phyloP scores from a whole-genome alignment of 441 rosid genomes.

The Biscutella laevigata region DNA sequence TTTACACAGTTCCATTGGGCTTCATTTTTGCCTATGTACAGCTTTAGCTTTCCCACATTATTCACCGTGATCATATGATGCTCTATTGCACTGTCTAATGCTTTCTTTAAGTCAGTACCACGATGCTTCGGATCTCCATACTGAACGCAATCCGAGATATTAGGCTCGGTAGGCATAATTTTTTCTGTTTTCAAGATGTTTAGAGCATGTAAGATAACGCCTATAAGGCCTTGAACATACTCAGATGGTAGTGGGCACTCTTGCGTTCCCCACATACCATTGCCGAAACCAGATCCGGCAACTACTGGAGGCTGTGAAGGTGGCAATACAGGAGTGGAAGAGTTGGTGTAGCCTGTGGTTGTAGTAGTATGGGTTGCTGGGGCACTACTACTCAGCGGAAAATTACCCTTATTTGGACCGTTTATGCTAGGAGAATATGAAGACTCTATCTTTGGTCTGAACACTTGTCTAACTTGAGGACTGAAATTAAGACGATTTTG shows the following conservation, averaged over 20 bases:
- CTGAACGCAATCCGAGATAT: constrained; percentile 51
- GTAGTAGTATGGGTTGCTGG: constrained; percentile 26
- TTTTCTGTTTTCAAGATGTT: constrained; percentile 49
- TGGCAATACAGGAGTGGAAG: constrained; percentile 29
- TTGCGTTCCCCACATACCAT: constrained; percentile 37
- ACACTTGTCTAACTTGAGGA: constrained; percentile 35
- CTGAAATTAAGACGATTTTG: constrained; percentile 34
- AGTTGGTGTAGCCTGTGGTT: constrained; percentile 24
- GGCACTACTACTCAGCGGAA: constrained; percentile 10
- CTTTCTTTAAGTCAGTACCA: constrained; percentile 44
- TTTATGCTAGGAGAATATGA: constrained; percentile 27
- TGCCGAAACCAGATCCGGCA: constrained; percentile 21
- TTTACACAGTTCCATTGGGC: constrained; percentile 56
- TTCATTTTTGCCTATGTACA: constrained; percentile 46
- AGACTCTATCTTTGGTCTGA: constrained; percentile 27
- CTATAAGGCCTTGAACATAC: constrained; percentile 54
- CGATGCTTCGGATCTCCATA: constrained; percentile 47
- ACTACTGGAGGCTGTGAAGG: constrained; percentile 21
- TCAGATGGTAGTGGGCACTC: constrained; percentile 38
- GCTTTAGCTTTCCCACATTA: constrained; percentile 35
- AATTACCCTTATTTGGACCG: constrained; percentile 26
- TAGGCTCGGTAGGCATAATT: constrained; percentile 49
- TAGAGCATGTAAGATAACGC: constrained; percentile 50
- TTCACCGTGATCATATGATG: constrained; percentile 44
- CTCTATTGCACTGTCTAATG: constrained; percentile 46